Percentiles rank a stretch among this genome's conserved stretches.
Evolutionary conservation across 2,329 filamentous ascomycete genomes (phyloP).

Genomic region (Salinomyces thailandicus): DNA sequence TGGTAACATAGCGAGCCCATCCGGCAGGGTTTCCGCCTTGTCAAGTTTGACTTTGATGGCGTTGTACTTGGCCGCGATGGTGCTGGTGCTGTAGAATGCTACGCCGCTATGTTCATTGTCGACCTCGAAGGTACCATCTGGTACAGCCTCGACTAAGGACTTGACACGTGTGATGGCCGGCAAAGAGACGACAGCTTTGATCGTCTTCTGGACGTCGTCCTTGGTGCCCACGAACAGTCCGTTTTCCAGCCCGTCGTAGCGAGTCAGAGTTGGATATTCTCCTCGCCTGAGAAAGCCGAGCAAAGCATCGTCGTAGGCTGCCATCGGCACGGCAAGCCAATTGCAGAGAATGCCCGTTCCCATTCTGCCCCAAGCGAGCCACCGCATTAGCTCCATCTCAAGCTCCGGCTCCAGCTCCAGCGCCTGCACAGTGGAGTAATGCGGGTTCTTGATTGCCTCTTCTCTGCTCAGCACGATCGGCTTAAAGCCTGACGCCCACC

Average conservation of each 20-base stretch:
- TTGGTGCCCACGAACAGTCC: slow-evolving; percentile 65
- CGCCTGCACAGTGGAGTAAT: slow-evolving; percentile 60
- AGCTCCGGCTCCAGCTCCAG: slow-evolving; percentile 51
- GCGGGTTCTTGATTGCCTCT: slow-evolving; percentile 73
- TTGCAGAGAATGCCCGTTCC: slow-evolving; percentile 70
- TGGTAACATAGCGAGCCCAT: slow-evolving; percentile 56
- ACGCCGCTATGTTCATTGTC: slow-evolving; percentile 57
- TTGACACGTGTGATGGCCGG: slow-evolving; percentile 51
- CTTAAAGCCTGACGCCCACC: slow-evolving; percentile 89
- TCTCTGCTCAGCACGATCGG: slow-evolving; percentile 69
- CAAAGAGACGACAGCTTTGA: slow-evolving; percentile 32
- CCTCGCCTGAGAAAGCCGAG: slow-evolving; percentile 64
- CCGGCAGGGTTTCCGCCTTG: slow-evolving; percentile 40
- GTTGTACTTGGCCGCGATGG: slow-evolving; percentile 56
- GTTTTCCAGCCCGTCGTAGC: slow-evolving; percentile 60
- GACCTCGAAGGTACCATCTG: slow-evolving; percentile 50
- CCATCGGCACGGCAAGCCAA: slow-evolving; percentile 78
- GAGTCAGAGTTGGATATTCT: slow-evolving; percentile 61
- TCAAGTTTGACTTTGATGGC: slow-evolving; percentile 54
- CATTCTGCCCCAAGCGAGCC: slow-evolving; percentile 91
- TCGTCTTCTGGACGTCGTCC: slow-evolving; percentile 32
- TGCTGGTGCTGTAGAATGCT: slow-evolving; percentile 62
- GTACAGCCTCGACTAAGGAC: slow-evolving; percentile 52
- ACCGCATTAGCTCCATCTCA: slow-evolving; percentile 64
- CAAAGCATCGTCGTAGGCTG: slow-evolving; percentile 58